These are phyloP conservation scores for Wickerhamiella slavikovae DNA, from an alignment of 805 yeast species.

Conservation along the genomic window DNA sequence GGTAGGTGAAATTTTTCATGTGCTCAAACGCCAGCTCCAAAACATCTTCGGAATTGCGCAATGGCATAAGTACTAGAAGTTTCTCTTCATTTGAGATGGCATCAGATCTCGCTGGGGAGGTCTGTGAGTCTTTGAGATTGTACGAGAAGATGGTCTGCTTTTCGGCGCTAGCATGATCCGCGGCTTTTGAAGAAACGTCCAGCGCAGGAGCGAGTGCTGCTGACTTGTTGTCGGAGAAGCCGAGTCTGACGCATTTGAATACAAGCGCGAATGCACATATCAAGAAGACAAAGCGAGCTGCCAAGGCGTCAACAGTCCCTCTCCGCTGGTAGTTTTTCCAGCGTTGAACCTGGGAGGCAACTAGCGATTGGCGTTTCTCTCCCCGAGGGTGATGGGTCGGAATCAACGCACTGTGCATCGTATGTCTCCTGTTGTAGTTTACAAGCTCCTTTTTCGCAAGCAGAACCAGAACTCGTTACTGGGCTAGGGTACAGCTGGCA, in stretches of 20 bases:
- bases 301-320: neutral
- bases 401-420: constrained; percentile 11
- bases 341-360: too few relatives aligned
- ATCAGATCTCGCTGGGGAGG: neutral
- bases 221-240: constrained; percentile 31
- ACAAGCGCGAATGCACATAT: neutral
- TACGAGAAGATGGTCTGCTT: constrained; percentile 37
- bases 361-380: too few relatives aligned
- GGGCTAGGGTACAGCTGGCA: too few relatives aligned
- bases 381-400: constrained; percentile 12
- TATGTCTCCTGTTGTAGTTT: too few relatives aligned
- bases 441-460: too few relatives aligned
- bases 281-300: neutral
- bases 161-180: neutral
- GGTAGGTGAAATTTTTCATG: constrained; percentile 59
- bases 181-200: neutral
- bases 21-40: constrained; percentile 72
- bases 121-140: neutral
- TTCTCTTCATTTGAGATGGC: constrained; percentile 36
- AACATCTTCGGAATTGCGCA: constrained; percentile 78
- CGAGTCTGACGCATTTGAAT: too few relatives aligned
- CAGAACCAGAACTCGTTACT: too few relatives aligned
- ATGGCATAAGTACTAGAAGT: constrained; percentile 66
- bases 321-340: too few relatives aligned
- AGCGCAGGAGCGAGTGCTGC: neutral